Evolutionary conservation across 805 yeast species (phyloP).

Genomic region (Clavispora asparagi): DNA sequence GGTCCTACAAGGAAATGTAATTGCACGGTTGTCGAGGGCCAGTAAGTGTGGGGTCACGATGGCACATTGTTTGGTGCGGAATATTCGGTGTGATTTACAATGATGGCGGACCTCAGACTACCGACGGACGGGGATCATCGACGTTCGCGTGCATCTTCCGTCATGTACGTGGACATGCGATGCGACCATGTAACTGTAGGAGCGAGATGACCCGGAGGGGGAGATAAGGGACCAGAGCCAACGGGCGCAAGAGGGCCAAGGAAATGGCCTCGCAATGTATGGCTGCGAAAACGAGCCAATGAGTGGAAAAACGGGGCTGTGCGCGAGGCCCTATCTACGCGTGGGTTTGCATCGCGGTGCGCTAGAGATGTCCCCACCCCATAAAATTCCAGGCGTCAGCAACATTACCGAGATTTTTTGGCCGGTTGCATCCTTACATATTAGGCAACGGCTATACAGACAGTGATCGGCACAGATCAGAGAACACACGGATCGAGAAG

Average conservation of each 20-base stretch:
- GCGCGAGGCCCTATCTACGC: background rate
- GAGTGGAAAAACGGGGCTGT: background rate
- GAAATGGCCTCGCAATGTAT: background rate
- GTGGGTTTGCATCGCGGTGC: background rate
- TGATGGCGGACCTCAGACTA: too few species aligned
- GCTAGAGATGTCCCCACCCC: background rate
- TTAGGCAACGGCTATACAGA: too few species aligned
- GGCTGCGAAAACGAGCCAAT: background rate
- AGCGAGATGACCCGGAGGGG: background rate
- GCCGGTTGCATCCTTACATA: too few species aligned
- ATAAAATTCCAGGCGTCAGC: background rate
- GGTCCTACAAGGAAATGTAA: background rate
- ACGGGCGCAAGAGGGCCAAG: background rate
- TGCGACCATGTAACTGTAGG: too few species aligned
- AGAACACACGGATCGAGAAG: too few species aligned
- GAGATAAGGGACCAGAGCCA: background rate
- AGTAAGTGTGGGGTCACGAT: too few species aligned
- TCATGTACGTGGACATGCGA: too few species aligned
- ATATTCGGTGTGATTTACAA: too few species aligned
- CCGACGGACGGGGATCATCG: too few species aligned
- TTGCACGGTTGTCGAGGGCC: background rate
- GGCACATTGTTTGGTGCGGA: too few species aligned
- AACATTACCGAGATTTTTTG: background rate
- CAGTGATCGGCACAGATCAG: too few species aligned
- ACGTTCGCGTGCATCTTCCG: too few species aligned